Evolutionary conservation across 768 basidiomycete genomes (phyloP), one percentile per base, ranked within the genome.

Genomic region (Lactifluus subvellereus): DNA sequence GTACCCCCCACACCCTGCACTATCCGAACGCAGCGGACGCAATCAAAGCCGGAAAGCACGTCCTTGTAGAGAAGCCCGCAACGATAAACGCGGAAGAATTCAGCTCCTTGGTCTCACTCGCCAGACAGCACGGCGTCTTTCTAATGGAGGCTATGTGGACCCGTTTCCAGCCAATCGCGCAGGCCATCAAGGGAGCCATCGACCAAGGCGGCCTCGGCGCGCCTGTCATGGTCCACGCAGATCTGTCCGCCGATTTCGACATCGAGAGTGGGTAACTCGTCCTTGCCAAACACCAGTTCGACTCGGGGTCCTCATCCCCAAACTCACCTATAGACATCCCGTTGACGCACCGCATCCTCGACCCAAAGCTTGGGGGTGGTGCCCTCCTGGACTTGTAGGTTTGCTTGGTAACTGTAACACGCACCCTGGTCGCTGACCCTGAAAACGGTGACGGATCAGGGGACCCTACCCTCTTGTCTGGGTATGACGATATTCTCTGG

Each of bases 141-240:
- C 83, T 95, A 69, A 94, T 95, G 92, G 94, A 95, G 74, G 91
- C 89, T 0, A 78, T 93, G 74, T 93, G 91, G 90, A 92, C 91
- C 40, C 80, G 89, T 40, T 91, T 91, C 77, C 86, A 88, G 61
- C 88, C 89, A 13, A 79, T 89, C 62, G 76, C 79, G 10, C 70
- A 77, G 18, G 88, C 88, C 63, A 76, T 91, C 57, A 86, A 87
- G 73, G 78, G 78, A 64, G 74, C 89, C 51, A 78, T 82, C 1
- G 83, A 88, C 54, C 78, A 79, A 59, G 87, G 86, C 6, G 74
- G 71, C n/a, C 77, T 92, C 22, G 90, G 89, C 7, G 75, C 79
- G 10, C 86, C 89, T 18, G 76, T 87, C 3, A 76, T 88, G 6
- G 67, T 91, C 49, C 83, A 84, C 61, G 91, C 91, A 7, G 91